Evolutionary conservation across 2,329 filamentous ascomycete species (phyloP), one percentile per base, ranked within the genome.

Genomic region (Trichoderma sp.): DNA sequence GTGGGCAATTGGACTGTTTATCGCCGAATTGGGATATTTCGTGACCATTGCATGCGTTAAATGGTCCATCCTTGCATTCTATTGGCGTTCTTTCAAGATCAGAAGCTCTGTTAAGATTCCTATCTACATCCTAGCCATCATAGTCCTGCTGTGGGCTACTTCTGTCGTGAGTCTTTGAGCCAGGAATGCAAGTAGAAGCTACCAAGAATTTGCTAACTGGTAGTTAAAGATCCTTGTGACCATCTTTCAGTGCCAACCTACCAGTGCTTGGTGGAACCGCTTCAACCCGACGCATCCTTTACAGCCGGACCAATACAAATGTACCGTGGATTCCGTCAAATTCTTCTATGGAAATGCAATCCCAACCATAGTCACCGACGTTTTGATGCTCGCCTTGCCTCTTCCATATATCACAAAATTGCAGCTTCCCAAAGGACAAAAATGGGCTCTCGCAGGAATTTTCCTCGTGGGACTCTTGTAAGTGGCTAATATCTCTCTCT

Each of bases 261-360:
- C 70, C 6, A 66, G 55, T 28, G 75, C 75, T 1, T 75, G 74
- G 53, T 77, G 75, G 75, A 47, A 71, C 3, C 74, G 73, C 15
- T 76, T 72, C 59, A 59, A 76, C 6, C 69, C 75, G 1, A 59
- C 39, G 6, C 59, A 73, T 17, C 74, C 75, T 12, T 43, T 74
- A 23, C 39, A 65, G 9, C 71, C 72, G 1, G 63, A 57, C 6
- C 39, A 73, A 1, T 76, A 73, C 50, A 26, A 30, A 9, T 78
- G 75, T 20, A 58, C 62, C 61, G 71, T 78, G 6, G 61, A 75
- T 12, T 50, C 73, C 6, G 73, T 55, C 30, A 73, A 73, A 4
- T 78, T 79, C 68, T 79, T 79, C 61, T 76, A 76, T 58, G 74
- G 73, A 2, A 80, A 79, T 59, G 74, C 76, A 3, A 74, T 79